A percentile compares a stretch with the other conserved stretches of the same genome.
phyloP scores from a whole-genome alignment of 495 filamentous ascomycete genomes.

The Glutinoglossum americanum region DNA sequence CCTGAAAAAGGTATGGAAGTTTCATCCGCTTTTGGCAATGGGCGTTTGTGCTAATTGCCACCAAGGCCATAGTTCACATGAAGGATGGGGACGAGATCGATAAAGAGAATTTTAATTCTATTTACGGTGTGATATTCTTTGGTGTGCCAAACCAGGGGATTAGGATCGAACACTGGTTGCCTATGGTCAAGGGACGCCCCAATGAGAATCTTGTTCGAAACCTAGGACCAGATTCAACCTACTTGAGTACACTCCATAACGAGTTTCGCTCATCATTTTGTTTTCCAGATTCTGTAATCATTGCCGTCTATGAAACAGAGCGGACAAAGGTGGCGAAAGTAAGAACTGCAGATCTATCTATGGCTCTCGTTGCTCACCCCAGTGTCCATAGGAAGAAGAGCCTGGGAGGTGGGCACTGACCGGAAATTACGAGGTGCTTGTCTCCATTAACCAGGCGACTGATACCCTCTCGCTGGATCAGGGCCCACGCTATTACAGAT shows the following conservation, averaged over 20 bases:
- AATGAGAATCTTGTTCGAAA: background rate
- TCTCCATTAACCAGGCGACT: background rate
- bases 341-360: background rate
- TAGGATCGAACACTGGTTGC: background rate
- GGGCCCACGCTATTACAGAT: background rate
- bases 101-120: background rate
- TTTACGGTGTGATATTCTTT: background rate
- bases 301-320: background rate
- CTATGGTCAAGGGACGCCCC: background rate
- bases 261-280: background rate
- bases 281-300: background rate
- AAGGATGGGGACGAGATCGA: background rate
- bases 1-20: slow-evolving; percentile 15
- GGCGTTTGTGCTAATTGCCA: slow-evolving; percentile 15
- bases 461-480: background rate
- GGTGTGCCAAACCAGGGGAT: background rate
- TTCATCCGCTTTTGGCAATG: background rate
- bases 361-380: background rate
- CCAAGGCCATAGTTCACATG: slow-evolving; percentile 6
- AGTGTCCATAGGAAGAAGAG: background rate
- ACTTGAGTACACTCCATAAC: background rate
- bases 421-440: background rate
- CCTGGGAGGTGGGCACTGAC: background rate
- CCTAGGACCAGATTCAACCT: background rate
- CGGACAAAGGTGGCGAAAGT: background rate